Base-by-base conservation (phyloP, 2,329 filamentous ascomycete genomes). In the Cordyceps tenuipes region DNA sequence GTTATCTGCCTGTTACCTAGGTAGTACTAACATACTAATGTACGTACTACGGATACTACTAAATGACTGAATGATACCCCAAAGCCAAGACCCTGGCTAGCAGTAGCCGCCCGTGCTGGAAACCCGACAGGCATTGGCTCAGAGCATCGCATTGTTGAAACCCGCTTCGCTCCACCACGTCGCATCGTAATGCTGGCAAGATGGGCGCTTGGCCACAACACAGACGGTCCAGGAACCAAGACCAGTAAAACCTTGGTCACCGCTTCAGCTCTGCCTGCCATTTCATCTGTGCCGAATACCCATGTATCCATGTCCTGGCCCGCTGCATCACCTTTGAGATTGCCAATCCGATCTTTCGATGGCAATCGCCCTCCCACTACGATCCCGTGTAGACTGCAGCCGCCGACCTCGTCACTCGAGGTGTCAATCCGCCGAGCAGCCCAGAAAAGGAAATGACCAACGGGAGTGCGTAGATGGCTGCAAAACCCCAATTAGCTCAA, bases 91-190 rank as follows among this genome's bases (percentile, higher is more conserved):
- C 29, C 29, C 29, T 8, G 7, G 5, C 29, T 29, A 5, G 3
- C 5, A 26, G 51, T 34, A 46, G 43, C 43, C 54, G 41, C 43
- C 44, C 43, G 41, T 39, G 54, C 54, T 39, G 29, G 9, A 39
- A 48, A 19, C 15, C 9, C 7, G 17, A 7, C 29, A 43, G 44
- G 19, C 41, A 57, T 57, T 57, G 54, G 54, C 44, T 57, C 54
- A 26, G 29, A 48, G 54, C 43, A 13, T 39, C 31, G 43, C 43
- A 57, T 3, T 47, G 19, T 43, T 57, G 53, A 57, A 57, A 48
- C 54, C 44, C 53, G 53, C 54, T 57, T 43, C 54, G 54, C 43
- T 57, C 54, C 54, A 57, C 54, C 43, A 31, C 26, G 13, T 13
- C n/a, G 19, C n/a, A 29, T 13, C 26, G 8, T 29, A 52, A 21